Evolutionary conservation across 805 yeast species (phyloP).

Genomic region (Wickerhamiella lipophila): DNA sequence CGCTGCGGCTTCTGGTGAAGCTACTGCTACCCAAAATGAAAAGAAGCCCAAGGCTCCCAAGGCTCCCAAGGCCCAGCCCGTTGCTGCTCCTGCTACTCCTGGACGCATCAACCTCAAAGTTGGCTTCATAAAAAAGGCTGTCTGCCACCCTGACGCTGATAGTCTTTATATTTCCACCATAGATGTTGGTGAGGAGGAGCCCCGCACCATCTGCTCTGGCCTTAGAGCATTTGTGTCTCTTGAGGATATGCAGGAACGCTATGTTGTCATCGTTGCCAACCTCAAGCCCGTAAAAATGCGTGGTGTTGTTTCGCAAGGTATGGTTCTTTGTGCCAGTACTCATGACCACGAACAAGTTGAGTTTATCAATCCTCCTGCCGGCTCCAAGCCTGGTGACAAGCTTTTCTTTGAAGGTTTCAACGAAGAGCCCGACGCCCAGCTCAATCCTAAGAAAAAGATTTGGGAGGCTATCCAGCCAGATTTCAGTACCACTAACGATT

Average conservation of each 20-base stretch:
- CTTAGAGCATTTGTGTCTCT: conserved; percentile 76
- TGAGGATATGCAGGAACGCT: conserved; percentile 92
- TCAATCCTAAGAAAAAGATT: conserved; percentile 96
- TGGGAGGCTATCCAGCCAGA: conserved; percentile 93
- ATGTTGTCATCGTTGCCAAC: conserved; percentile 84
- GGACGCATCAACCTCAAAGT: conserved; percentile 84
- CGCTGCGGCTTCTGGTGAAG: conserved; percentile 12
- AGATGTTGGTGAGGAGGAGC: conserved; percentile 91
- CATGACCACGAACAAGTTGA: conserved; percentile 59
- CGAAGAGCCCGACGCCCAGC: conserved; percentile 76
- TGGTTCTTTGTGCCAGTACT: conserved; percentile 80
- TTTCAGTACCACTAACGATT: conserved; percentile 64
- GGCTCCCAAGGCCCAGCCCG: conserved; percentile 39
- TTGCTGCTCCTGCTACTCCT: conserved; percentile 35
- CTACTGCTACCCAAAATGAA: conserved; percentile 17
- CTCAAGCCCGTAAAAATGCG: conserved; percentile 97
- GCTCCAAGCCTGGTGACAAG: conserved; percentile 90
- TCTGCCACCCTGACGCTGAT: conserved; percentile 97
- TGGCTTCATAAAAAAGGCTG: conserved; percentile 92
- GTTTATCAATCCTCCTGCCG: conserved; percentile 88
- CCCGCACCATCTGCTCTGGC: conserved; percentile 97
- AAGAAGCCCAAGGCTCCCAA: conserved; percentile 39
- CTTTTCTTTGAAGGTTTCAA: conserved; percentile 86
- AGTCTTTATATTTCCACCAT: conserved; percentile 91
- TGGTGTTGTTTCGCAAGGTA: conserved; percentile 88